Base-by-base conservation (phyloP, 805 yeast genomes). In the Ogataea trehalophila region DNA sequence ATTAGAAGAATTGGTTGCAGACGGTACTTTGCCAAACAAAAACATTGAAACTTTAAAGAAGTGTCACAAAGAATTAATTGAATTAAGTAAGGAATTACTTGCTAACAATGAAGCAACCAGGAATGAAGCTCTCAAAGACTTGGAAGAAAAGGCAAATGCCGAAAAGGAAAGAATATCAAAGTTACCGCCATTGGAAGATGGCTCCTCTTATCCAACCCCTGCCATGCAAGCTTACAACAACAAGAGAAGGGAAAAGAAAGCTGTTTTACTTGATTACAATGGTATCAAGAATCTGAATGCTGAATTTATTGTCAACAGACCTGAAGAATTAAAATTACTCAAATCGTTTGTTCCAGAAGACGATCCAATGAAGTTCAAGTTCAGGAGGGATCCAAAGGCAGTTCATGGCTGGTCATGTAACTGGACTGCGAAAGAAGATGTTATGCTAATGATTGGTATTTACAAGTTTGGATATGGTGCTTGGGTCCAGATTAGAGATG, bases 401-500 rank as follows among this genome's bases (percentile, higher is more conserved):
- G 98, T 90, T 9, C 82, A 81, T 59, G 92, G 87, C 40, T 94
- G 99, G 99, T 78, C 79, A 44, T 87, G 96, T 58, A 81, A 80
- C 29, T 94, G 99, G 99, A 73, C 74, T 3, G 73, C 75, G 14
- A 79, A 74, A 33, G 96, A 94, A 62, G 99, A 94, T 65, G 86
- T 90, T 44, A 86, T 82, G 81, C 73, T 94, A 45, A 66, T 94
- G 51, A 79, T 87, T 34, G 99, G 99, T 53, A 86, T 92, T 20
- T 77, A 79, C 60, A 90, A 88, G 67, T 91, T 91, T 67, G 99
- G 99, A 0, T 91, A 89, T 65, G 98, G 98, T 16, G 83, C 96
- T 1, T 94, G 99, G 99, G 64, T 77, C 3, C 91, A 87, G 60
- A 91, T 94, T 41, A 76, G 99, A 61, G 99, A 94, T 68, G 99